Base-by-base conservation (phyloP, 176 grass and related monocot genomes). In the Eleusine coracana region DNA sequence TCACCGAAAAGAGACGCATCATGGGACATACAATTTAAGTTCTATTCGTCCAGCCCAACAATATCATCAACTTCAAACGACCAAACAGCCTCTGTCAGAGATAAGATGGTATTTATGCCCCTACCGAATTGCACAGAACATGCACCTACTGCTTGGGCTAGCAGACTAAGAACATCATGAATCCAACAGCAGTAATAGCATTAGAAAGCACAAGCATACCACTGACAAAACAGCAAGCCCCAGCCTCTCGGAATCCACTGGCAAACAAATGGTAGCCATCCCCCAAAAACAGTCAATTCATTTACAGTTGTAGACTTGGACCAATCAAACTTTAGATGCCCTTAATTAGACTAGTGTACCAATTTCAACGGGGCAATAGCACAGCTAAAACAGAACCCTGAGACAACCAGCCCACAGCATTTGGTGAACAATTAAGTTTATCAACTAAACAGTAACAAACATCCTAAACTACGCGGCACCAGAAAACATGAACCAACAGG, bases 361-460 rank as follows among this genome's bases (percentile, higher is more conserved):
- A 40, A 42, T 12, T 51, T 39, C n/a, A 70, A 29, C 28, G 23
- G 12, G 3, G 15, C 20, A 0, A 12, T n/a, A 39, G 1, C 29
- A 1, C 42, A 50, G 29, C 49, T 17, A 51, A 27, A 8, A 44
- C 16, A 60, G 49, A 48, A 52, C 23, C 41, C 70, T 3, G 14
- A 0, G 20, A 77, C 40, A 16, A 25, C 2, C 10, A 1, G 15
- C 28, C 46, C 38, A 29, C 28, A 36, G 28, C 75, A 79, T 69
- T 68, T 29, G 16, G 40, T 12, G 3, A 41, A 74, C 71, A 80
- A 83, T 10, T 18, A n/a, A 31, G 7, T 38, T 20, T 17, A 56
- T 2, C 10, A 5, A n/a, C 0, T 12, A 3, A 49, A 1, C 40
- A 45, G 3, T 10, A 18, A 0, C 18, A 0, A n/a, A 3, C 37